phyloP scores from a whole-genome alignment of 1,284 basidiomycete species.

The Ceratobasidium theobromae region DNA sequence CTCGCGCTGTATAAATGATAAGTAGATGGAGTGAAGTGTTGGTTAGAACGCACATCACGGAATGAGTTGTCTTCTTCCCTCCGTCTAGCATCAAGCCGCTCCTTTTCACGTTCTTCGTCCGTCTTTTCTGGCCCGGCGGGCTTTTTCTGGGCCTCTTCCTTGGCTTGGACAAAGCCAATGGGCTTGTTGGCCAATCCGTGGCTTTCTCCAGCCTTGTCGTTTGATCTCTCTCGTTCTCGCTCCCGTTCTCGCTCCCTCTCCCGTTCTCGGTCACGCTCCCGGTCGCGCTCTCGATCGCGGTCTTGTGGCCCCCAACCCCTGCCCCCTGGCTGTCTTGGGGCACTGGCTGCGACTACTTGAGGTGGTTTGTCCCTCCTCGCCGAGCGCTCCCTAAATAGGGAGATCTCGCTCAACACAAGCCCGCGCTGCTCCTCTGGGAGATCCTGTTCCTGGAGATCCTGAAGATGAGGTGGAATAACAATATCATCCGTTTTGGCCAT shows the following conservation, averaged over 20 bases:
- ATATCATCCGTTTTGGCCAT: conserved; percentile 53
- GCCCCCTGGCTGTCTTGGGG: conserved; percentile 28
- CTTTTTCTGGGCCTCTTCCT: conserved; percentile 49
- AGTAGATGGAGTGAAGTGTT: neutral
- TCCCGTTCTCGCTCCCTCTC: conserved; percentile 51
- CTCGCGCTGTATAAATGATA: conserved; percentile 60
- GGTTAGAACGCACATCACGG: conserved; percentile 60
- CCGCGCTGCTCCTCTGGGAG: conserved; percentile 94
- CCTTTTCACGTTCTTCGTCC: conserved; percentile 81
- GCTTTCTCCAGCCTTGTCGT: conserved; percentile 58
- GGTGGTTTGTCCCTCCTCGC: conserved; percentile 75
- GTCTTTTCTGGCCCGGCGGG: conserved; percentile 55
- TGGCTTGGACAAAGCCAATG: conserved; percentile 67
- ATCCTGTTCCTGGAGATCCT: conserved; percentile 92
- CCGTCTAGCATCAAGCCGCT: conserved; percentile 69
- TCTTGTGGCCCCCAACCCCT: conserved; percentile 35
- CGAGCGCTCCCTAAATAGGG: conserved; percentile 85
- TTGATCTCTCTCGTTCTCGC: conserved; percentile 71
- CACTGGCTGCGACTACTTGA: conserved; percentile 57
- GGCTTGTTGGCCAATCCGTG: conserved; percentile 72
- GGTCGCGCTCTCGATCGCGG: conserved; percentile 69
- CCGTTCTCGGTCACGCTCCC: conserved; percentile 63
- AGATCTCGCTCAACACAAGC: conserved; percentile 91
- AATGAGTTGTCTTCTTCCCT: conserved; percentile 80
- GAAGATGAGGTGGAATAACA: conserved; percentile 89